Evolutionary conservation across 495 filamentous ascomycete species (phyloP).

Genomic region (Friedmanniomyces endolithicus): DNA sequence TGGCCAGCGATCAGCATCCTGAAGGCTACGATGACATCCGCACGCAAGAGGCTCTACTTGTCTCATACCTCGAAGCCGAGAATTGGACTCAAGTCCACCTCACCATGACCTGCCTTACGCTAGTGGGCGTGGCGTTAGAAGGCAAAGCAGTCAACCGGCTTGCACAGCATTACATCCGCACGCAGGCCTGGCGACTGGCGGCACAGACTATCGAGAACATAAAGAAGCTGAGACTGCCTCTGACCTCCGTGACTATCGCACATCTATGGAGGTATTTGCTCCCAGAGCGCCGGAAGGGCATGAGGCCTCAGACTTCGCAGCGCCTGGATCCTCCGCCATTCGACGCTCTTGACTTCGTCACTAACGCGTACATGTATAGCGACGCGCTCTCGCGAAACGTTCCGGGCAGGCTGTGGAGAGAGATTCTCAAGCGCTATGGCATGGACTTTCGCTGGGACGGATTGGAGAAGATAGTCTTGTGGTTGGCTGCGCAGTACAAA

Average conservation of each 20-base stretch:
- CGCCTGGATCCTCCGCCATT: not conserved
- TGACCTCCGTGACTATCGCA: conserved; percentile 1
- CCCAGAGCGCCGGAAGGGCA: conserved; percentile 6
- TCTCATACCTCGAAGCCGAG: conserved; percentile 36
- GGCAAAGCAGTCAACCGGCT: conserved; percentile 32
- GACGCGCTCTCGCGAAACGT: conserved; percentile 28
- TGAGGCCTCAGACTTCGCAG: not conserved
- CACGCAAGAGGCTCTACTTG: conserved; percentile 45
- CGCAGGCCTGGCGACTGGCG: conserved; percentile 10
- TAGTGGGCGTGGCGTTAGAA: conserved; percentile 17
- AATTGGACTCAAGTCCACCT: conserved; percentile 44
- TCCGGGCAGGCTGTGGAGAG: conserved; percentile 33
- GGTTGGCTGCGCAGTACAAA: conserved; percentile 7
- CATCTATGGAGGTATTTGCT: conserved; percentile 6
- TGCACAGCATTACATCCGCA: conserved; percentile 27
- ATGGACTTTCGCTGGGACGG: conserved; percentile 33
- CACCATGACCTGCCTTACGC: conserved; percentile 39
- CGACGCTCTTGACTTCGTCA: conserved; percentile 25
- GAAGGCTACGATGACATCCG: conserved; percentile 54
- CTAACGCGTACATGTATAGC: conserved; percentile 27
- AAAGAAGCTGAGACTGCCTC: not conserved
- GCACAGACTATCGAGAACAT: conserved; percentile 5
- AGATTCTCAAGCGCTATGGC: conserved; percentile 39
- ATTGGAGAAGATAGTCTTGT: conserved; percentile 29
- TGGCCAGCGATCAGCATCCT: conserved; percentile 62